Conservation (phyloP, 2,329 filamentous ascomycete genomes). For the Exophiala xenobiotica region DNA sequence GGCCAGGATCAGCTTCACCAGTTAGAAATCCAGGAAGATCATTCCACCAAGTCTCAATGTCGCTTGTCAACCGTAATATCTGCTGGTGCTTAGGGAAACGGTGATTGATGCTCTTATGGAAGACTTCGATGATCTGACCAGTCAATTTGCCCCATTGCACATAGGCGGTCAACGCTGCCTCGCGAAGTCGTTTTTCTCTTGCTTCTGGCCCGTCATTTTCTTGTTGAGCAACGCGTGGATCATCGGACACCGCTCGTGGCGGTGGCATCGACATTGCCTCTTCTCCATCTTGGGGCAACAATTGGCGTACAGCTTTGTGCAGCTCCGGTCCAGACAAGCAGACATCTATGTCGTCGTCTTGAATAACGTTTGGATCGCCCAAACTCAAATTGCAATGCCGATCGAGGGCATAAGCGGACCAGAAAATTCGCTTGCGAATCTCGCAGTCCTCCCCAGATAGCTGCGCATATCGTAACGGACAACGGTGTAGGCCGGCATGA, state of each 20-base stretch:
- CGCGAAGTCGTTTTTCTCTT: constrained; percentile 31
- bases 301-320: constrained; percentile 18
- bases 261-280: constrained; percentile 26
- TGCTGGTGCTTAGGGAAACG: constrained; percentile 40
- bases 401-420: constrained; percentile 44
- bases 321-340: constrained; percentile 44
- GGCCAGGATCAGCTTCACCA: constrained; percentile 19
- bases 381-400: constrained; percentile 43
- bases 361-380: constrained; percentile 42
- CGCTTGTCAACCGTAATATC: constrained; percentile 40
- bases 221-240: constrained; percentile 10
- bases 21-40: constrained; percentile 34
- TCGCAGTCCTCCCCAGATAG: constrained; percentile 44
- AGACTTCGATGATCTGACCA: constrained; percentile 42
- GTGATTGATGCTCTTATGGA: constrained; percentile 44
- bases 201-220: constrained; percentile 23
- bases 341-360: constrained; percentile 45
- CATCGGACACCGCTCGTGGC: constrained; percentile 10
- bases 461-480: constrained; percentile 51
- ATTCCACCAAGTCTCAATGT: constrained; percentile 47
- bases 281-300: constrained; percentile 21
- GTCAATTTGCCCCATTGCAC: constrained; percentile 42
- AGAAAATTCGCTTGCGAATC: constrained; percentile 44
- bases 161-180: constrained; percentile 40
- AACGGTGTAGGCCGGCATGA: constrained; percentile 53